Evolutionary conservation across 2,329 filamentous ascomycete species (phyloP).

Genomic region (Fusarium longipes): DNA sequence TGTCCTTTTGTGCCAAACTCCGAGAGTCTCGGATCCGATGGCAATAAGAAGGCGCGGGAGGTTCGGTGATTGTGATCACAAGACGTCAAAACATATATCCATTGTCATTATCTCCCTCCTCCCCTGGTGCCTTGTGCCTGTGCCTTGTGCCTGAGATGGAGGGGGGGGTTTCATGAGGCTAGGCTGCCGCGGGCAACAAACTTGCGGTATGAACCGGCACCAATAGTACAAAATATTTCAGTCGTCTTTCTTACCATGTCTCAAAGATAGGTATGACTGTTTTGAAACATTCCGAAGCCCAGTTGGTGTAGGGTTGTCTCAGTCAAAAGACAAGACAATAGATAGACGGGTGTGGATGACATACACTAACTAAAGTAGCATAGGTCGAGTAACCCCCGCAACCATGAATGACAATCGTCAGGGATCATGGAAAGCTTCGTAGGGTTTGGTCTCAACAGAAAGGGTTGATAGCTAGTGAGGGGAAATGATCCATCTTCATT

Average conservation of each 20-base stretch:
- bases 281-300: slow-evolving; percentile 26
- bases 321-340: slow-evolving; percentile 14
- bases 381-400: slow-evolving; percentile 44
- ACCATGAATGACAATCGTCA: slow-evolving; percentile 17
- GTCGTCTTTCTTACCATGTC: not conserved
- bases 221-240: slow-evolving; percentile 9
- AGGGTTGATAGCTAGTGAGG: slow-evolving; percentile 1
- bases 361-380: slow-evolving; percentile 30
- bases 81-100: not conserved
- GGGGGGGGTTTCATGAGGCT: slow-evolving; percentile 15
- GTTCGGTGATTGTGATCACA: slow-evolving; percentile 16
- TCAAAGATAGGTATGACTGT: slow-evolving; percentile 16
- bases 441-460: not conserved
- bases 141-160: slow-evolving; percentile 27
- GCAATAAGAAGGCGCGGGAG: slow-evolving; percentile 7
- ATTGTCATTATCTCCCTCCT: slow-evolving; percentile 9
- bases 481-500: slow-evolving; percentile 22
- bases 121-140: slow-evolving; percentile 35
- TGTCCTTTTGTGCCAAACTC: slow-evolving; percentile 1
- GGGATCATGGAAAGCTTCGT: slow-evolving; percentile 30
- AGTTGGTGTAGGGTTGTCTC: slow-evolving; percentile 27
- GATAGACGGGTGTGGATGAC: slow-evolving; percentile 23
- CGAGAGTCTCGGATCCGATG: not conserved
- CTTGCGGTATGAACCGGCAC: slow-evolving; percentile 32
- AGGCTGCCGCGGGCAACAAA: slow-evolving; percentile 14